These are phyloP conservation scores for Colletotrichum cordylinicola DNA, from an alignment of 2,329 filamentous ascomycete genomes.

Conservation along the genomic window DNA sequence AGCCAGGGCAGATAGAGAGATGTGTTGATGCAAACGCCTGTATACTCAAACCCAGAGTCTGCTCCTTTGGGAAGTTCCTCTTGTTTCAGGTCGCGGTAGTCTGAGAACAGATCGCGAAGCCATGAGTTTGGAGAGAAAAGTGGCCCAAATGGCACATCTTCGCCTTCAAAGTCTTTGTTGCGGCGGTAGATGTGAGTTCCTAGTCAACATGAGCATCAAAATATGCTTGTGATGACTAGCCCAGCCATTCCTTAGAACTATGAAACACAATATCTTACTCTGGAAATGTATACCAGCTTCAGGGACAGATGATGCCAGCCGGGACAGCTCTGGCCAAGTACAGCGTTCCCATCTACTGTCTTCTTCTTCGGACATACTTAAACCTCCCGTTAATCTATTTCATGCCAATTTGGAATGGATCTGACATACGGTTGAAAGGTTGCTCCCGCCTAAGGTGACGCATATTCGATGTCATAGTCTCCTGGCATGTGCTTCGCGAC, in stretches of 20 bases:
- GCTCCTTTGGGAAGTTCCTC: conserved; percentile 65
- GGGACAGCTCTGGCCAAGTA: conserved; percentile 63
- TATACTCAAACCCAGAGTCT: conserved; percentile 62
- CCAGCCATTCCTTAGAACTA: neutral
- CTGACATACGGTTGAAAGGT: conserved; percentile 70
- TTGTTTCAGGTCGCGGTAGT: conserved; percentile 68
- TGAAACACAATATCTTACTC: conserved; percentile 41
- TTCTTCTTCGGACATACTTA: conserved; percentile 38
- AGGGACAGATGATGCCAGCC: conserved; percentile 64
- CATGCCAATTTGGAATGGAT: neutral
- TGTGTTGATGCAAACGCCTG: conserved; percentile 77
- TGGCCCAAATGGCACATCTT: conserved; percentile 70
- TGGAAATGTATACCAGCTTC: conserved; percentile 80
- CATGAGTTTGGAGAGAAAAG: conserved; percentile 72
- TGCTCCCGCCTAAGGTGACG: conserved; percentile 81
- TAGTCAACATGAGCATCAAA: conserved; percentile 38
- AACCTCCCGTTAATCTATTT: neutral
- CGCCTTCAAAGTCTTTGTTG: conserved; percentile 62
- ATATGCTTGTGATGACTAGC: conserved; percentile 26
- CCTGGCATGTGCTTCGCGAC: conserved; percentile 82
- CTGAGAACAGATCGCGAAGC: conserved; percentile 74
- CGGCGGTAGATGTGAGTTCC: conserved; percentile 53
- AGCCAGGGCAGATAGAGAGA: conserved; percentile 76
- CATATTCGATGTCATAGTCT: conserved; percentile 84
- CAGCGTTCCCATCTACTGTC: conserved; percentile 57